Percentiles rank a stretch among this genome's conserved stretches.
These are phyloP conservation scores for Termitomyces sp. DNA, from an alignment of 1,284 basidiomycete species.

Conservation along the genomic window DNA sequence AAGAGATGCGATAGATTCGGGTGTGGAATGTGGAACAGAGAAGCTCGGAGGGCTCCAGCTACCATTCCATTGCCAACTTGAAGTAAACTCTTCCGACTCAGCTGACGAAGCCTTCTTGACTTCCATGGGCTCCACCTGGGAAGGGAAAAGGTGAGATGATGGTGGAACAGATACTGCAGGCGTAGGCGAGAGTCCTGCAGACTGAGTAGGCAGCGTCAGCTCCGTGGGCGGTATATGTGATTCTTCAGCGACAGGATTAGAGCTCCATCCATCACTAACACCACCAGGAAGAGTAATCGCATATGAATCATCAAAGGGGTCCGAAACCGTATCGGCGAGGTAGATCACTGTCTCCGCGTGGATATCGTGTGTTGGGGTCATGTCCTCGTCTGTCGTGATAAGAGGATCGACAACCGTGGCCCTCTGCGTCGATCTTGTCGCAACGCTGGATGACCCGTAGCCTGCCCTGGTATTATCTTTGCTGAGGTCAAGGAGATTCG, in stretches of 20 bases:
- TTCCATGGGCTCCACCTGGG: background rate
- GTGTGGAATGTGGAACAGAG: background rate
- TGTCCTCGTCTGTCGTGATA: background rate
- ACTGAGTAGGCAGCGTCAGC: background rate
- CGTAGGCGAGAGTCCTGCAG: background rate
- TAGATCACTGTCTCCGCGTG: background rate
- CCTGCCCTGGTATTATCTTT: background rate
- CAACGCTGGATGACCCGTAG: background rate
- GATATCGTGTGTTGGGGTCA: background rate
- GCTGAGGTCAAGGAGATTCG: slow-evolving; percentile 9
- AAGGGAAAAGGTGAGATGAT: background rate
- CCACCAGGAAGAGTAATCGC: background rate
- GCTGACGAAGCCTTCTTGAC: background rate
- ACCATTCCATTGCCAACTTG: slow-evolving; percentile 12
- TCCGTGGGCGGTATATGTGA: background rate
- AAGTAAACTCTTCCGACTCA: slow-evolving; percentile 1
- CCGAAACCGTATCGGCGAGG: slow-evolving; percentile 5
- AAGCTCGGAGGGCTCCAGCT: slow-evolving; percentile 4
- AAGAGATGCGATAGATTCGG: background rate
- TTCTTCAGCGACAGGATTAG: background rate
- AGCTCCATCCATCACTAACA: background rate
- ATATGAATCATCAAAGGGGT: slow-evolving; percentile 11
- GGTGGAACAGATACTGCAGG: background rate
- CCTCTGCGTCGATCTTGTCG: background rate
- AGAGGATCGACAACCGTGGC: background rate